Base-by-base conservation (phyloP, 495 filamentous ascomycete genomes). In the Opeltia flavorubescens region DNA sequence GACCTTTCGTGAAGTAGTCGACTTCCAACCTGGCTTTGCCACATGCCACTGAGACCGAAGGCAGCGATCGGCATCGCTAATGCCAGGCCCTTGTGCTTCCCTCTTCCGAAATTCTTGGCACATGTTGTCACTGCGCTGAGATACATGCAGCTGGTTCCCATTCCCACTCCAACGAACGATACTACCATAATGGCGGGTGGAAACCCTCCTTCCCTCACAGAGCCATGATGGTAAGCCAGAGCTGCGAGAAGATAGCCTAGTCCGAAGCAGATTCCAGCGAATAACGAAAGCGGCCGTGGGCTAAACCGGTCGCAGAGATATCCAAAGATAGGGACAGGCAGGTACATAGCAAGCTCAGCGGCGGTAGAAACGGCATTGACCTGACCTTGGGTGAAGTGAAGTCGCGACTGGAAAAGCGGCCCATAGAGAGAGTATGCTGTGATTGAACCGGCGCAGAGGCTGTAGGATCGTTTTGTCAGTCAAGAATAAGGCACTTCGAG, bases 51-150 rank as follows among this genome's bases (percentile, higher is more conserved):
- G 40, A 98, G 63, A 9, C 91, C 91, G 59, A 94, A 94, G 2
- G 83, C 78, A 0, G 91, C 86, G 66, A 98, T 95, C 5, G 91
- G 91, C 43, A 85, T 62, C 20, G 89, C 89, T 44, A 98, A 67
- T 56, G 93, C 88, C 47, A 98, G 61, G 0, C 91, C 89, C 59
- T 87, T 83, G 55, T 93, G 77, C 57, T 81, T 87, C 3, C 88
- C 85, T 31, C 80, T 70, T 17, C 89, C 86, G 61, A 96, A 95
- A 62, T 95, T 96, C 76, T 98, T 98, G 21, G 89, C 91, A 50
- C 87, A 94, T 2, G 89, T 94, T 20, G 91, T 87, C 25, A 98
- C 82, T 0, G 84, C 83, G 29, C 76, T 72, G 23, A 95, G 59
- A 59, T 96, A 95, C 81, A 96, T 85, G 55, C 72, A 72, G 50